These are phyloP conservation scores for Aspergillus pseudonomiae DNA, from an alignment of 2,329 filamentous ascomycete species.

Conservation along the genomic window DNA sequence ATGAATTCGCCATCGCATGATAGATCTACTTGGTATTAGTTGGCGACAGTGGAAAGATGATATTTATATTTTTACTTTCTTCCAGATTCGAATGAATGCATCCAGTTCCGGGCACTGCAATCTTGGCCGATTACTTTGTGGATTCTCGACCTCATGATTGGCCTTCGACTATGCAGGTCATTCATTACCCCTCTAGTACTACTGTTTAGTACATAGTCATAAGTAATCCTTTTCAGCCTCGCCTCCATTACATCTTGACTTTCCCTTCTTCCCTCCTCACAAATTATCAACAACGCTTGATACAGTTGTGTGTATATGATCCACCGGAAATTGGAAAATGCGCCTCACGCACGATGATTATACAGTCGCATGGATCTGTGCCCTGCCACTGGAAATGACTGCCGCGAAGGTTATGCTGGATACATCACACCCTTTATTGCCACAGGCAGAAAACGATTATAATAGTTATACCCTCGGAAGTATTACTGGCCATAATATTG, in stretches of 20 bases:
- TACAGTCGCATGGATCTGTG: slow-evolving; percentile 23
- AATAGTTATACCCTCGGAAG: slow-evolving; percentile 28
- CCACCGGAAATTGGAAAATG: neutral
- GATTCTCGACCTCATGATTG: neutral
- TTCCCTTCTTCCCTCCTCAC: neutral
- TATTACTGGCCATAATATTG: slow-evolving; percentile 28
- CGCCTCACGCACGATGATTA: slow-evolving; percentile 19
- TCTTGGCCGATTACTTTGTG: no score
- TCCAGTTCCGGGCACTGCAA: no score
- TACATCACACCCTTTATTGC: slow-evolving; percentile 22
- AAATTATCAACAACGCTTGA: neutral
- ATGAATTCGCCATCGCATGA: neutral
- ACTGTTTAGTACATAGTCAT: neutral
- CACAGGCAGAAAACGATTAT: slow-evolving; percentile 13
- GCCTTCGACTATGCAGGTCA: neutral
- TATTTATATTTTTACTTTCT: neutral
- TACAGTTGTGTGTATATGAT: neutral
- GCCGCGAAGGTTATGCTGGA: slow-evolving; percentile 35
- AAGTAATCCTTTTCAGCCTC: neutral
- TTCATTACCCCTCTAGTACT: neutral
- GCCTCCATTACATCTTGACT: neutral
- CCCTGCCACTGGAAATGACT: slow-evolving; percentile 24
- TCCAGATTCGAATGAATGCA: neutral
- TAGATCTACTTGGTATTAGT: neutral
- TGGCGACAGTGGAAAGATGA: neutral